phyloP scores from a whole-genome alignment of 768 basidiomycete species.

The Boletus huronensis region DNA sequence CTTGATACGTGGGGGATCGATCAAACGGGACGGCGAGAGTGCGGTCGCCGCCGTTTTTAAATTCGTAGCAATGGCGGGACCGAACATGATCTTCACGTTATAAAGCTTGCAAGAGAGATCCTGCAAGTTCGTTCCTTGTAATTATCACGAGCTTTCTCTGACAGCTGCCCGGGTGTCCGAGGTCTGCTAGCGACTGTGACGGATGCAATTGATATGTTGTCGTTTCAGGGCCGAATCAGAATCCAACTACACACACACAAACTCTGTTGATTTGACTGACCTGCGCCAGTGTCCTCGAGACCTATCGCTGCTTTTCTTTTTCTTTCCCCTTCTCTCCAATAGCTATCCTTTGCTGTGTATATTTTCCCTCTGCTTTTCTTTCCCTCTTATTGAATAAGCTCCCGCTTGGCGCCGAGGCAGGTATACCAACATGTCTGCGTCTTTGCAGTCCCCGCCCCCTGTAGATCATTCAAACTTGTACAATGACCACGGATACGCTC shows the following conservation, averaged over 20 bases:
- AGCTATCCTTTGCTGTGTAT: conserved; percentile 21
- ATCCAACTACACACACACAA: conserved; percentile 10
- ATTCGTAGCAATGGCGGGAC: not conserved
- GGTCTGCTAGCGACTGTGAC: conserved; percentile 9
- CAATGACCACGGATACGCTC: conserved; percentile 8
- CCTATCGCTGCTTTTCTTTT: conserved; percentile 14
- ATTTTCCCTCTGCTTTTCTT: conserved; percentile 8
- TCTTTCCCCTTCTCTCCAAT: conserved; percentile 12
- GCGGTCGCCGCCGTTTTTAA: not conserved
- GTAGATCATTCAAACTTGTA: conserved; percentile 17
- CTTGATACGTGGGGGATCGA: too few species aligned
- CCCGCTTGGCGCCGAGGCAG: conserved; percentile 4
- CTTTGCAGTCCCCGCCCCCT: conserved; percentile 12
- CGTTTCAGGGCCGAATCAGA: conserved; percentile 8
- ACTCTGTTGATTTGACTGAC: conserved; percentile 12
- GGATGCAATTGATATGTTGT: conserved; percentile 4
- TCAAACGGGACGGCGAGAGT: too few species aligned
- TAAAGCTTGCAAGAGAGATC: not conserved
- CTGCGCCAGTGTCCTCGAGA: conserved; percentile 3
- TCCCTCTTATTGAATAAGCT: not conserved
- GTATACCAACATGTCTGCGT: conserved; percentile 20
- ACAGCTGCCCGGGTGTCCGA: conserved; percentile 7
- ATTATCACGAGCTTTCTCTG: not conserved
- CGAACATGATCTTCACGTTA: not conserved
- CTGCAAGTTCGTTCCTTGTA: not conserved